Conservation (phyloP, 2,329 filamentous ascomycete genomes). For the Phaeosphaeriaceae sp. region DNA sequence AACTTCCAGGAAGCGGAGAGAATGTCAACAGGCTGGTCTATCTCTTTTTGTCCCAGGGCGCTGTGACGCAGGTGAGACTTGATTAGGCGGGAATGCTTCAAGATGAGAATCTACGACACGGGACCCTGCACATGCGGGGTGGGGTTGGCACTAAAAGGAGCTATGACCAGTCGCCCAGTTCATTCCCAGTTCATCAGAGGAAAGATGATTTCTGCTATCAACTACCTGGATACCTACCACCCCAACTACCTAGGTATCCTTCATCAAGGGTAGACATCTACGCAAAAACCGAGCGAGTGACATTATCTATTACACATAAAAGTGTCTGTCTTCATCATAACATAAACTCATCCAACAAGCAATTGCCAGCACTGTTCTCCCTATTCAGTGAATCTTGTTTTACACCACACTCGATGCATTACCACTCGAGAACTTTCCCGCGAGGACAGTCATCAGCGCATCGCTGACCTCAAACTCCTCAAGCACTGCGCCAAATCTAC, state of each 20-base stretch:
- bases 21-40: neutral
- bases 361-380: slow-evolving; percentile 1
- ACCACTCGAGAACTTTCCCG: slow-evolving; percentile 55
- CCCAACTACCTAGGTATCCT: no score
- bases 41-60: neutral
- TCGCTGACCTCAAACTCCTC: slow-evolving; percentile 79
- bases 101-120: slow-evolving; percentile 3
- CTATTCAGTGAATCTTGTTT: slow-evolving; percentile 7
- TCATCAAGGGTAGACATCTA: no score
- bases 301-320: slow-evolving; percentile 31
- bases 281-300: slow-evolving; percentile 17
- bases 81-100: slow-evolving; percentile 14
- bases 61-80: slow-evolving; percentile 14
- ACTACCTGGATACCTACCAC: slow-evolving; percentile 20
- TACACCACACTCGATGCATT: slow-evolving; percentile 14
- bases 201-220: no score
- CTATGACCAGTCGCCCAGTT: no score
- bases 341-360: slow-evolving; percentile 4
- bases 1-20: slow-evolving; percentile 6
- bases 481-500: slow-evolving; percentile 70
- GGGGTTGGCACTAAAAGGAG: neutral
- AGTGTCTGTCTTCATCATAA: slow-evolving; percentile 2
- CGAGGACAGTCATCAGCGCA: slow-evolving; percentile 74
- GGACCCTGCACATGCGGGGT: slow-evolving; percentile 13
- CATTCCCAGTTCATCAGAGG: no score